Percentiles rank a stretch among this genome's conserved stretches.
These are phyloP conservation scores for Penicillium hordei DNA, from an alignment of 2,329 filamentous ascomycete species.

Conservation along the genomic window DNA sequence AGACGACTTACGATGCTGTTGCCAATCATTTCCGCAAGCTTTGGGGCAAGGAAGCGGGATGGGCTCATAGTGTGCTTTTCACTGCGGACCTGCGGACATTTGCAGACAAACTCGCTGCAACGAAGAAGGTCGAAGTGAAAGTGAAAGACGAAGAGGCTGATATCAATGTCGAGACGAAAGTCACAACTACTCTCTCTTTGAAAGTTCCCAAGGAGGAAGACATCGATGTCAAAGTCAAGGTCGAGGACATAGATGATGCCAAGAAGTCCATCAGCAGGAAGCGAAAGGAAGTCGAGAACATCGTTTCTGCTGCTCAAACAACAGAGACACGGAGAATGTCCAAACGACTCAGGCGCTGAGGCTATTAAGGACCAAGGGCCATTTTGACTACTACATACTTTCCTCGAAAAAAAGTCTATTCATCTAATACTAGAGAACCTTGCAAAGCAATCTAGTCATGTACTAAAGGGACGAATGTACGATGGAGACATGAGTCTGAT, in stretches of 20 bases:
- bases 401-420: not conserved
- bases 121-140: constrained; percentile 39
- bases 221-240: constrained; percentile 21
- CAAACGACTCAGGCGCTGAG: constrained; percentile 29
- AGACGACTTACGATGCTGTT: constrained; percentile 83
- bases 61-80: constrained; percentile 96
- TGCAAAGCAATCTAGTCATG: not conserved
- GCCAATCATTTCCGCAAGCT: constrained; percentile 84
- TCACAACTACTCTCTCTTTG: constrained; percentile 27
- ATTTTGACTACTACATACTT: not conserved
- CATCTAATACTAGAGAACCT: not conserved
- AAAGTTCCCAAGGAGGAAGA: constrained; percentile 28
- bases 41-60: constrained; percentile 92
- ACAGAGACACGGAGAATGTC: constrained; percentile 32
- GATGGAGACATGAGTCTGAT: not conserved
- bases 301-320: constrained; percentile 24
- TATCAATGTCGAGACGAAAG: constrained; percentile 29
- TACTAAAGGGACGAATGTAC: not conserved
- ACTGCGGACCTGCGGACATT: constrained; percentile 89
- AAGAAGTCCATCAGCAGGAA: constrained; percentile 18
- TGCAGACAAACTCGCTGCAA: constrained; percentile 60
- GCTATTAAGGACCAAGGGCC: not conserved
- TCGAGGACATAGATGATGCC: constrained; percentile 15
- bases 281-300: constrained; percentile 18
- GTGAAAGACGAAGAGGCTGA: constrained; percentile 31